Base-by-base conservation (phyloP, 768 basidiomycete species). In the Suillus placidus region DNA sequence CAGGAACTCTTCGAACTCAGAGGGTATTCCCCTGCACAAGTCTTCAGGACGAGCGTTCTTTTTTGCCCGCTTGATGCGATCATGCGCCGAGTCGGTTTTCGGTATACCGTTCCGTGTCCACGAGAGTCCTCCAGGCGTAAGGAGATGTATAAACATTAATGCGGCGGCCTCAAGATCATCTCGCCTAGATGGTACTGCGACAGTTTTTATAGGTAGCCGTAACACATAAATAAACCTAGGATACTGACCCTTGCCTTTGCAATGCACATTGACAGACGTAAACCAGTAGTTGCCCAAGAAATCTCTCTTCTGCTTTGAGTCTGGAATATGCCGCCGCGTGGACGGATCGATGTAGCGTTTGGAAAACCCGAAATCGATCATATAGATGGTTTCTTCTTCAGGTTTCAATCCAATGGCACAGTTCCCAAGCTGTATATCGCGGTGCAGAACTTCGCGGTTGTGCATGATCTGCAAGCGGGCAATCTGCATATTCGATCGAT, bases 281-380 rank as follows among this genome's bases (percentile, higher is more conserved):
- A 93, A 93, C 90, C 90, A 93, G 72, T 92, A 93, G 73, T 93
- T 93, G 32, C 91, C 91, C 61, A 93, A 87, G 68, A 93, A 93
- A 70, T 91, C 88, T 49, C 90, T 85, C 72, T 87, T 88, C 37
- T 77, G 77, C 61, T 83, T 86, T 70, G 87, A 88, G 64, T 92
- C 88, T 20, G 87, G 85, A 64, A 93, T 90, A 70, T 93, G 91
- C n/a, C 84, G 83, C 51, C 77, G 81, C 4, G 89, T 91, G 55
- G 74, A 67, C 26, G 84, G 83, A 75, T 93, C 89, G 67, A 92
- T 86, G 68, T 90, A 93, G 38, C 83, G 83, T 71, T 92, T 93
- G 20, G 91, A 91, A 74, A 93, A 93, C 16, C 91, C 91, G 72
- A 93, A 93, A 74, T 93, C 92, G 70, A 93, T 93, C 90, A 93